These are phyloP conservation scores for Pseudozyma sp. DNA, from an alignment of 1,284 basidiomycete species.

Conservation along the genomic window DNA sequence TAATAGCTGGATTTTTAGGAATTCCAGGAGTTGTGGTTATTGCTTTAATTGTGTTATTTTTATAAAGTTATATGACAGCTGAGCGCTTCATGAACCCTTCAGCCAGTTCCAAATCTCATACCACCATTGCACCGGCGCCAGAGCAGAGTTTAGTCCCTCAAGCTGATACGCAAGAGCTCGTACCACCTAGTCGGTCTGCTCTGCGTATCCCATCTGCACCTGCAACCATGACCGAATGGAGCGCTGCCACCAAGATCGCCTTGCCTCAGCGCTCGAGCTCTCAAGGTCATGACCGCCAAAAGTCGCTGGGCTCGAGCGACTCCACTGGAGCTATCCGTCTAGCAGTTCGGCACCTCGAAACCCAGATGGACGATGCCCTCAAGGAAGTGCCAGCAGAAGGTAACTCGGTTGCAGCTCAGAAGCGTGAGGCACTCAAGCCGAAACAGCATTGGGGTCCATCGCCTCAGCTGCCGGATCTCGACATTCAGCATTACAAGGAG, in stretches of 20 bases:
- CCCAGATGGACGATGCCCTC: slow-evolving; percentile 56
- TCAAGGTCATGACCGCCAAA: slow-evolving; percentile 32
- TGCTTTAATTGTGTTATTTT: too few species aligned
- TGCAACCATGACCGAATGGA: slow-evolving; percentile 25
- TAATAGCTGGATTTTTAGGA: too few species aligned
- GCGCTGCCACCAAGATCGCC: slow-evolving; percentile 4
- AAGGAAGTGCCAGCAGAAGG: slow-evolving; percentile 33
- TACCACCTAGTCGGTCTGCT: slow-evolving; percentile 10
- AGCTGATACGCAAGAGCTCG: slow-evolving; percentile 17
- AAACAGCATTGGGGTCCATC: slow-evolving; percentile 50
- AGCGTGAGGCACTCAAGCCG: slow-evolving; percentile 3
- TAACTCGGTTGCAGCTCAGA: slow-evolving; percentile 7
- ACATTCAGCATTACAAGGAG: slow-evolving; percentile 34
- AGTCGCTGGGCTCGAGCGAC: slow-evolving; percentile 30
- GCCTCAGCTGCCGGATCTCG: slow-evolving; percentile 52
- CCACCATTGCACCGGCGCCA: neutral
- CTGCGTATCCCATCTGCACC: slow-evolving; percentile 41
- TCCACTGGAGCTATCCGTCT: slow-evolving; percentile 36
- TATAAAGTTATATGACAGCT: too few species aligned
- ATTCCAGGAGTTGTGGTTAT: too few species aligned
- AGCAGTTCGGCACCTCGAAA: slow-evolving; percentile 50
- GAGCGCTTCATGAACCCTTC: slow-evolving; percentile 36
- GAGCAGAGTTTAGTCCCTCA: neutral
- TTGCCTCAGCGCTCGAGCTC: slow-evolving; percentile 48
- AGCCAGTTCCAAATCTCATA: slow-evolving; percentile 11